phyloP scores from a whole-genome alignment of 257 asterid species.

The Ajuga chamaepitys region DNA sequence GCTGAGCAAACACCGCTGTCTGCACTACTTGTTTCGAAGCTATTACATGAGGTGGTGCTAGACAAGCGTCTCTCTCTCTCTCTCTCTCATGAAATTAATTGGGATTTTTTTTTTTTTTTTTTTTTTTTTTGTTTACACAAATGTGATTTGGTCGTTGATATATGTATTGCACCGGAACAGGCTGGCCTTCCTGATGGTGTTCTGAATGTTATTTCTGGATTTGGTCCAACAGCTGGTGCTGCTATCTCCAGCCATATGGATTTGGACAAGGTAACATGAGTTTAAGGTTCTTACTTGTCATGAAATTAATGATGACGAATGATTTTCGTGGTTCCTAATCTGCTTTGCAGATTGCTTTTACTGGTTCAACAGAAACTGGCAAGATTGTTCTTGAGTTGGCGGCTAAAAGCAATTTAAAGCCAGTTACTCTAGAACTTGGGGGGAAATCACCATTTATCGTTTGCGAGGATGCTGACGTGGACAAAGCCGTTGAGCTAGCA shows the following conservation, averaged over 20 bases:
- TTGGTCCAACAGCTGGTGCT: constrained; percentile 91
- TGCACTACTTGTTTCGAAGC: constrained; percentile 68
- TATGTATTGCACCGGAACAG: constrained; percentile 29
- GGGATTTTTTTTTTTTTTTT: too few species aligned
- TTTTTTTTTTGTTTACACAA: too few species aligned
- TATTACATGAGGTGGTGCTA: constrained; percentile 66
- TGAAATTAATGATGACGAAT: neutral
- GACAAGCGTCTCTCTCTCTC: neutral
- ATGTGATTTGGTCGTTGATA: neutral
- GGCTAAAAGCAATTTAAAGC: constrained; percentile 88
- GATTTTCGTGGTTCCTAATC: constrained; percentile 3
- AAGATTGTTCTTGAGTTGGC: constrained; percentile 60
- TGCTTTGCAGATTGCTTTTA: constrained; percentile 75
- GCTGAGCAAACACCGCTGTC: constrained; percentile 98
- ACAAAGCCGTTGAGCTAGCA: constrained; percentile 81
- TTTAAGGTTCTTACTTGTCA: constrained; percentile 6
- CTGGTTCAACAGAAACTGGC: constrained; percentile 92
- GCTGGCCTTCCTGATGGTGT: constrained; percentile 98
- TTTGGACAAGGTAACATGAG: constrained; percentile 75
- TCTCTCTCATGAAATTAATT: too few species aligned
- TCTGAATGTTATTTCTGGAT: constrained; percentile 80
- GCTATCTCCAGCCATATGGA: constrained; percentile 96
- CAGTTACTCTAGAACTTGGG: constrained; percentile 97
- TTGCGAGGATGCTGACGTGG: constrained; percentile 96
- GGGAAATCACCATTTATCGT: constrained; percentile 97